These are phyloP conservation scores for Mrakia frigida DNA, from an alignment of 768 basidiomycete species.

Conservation along the genomic window DNA sequence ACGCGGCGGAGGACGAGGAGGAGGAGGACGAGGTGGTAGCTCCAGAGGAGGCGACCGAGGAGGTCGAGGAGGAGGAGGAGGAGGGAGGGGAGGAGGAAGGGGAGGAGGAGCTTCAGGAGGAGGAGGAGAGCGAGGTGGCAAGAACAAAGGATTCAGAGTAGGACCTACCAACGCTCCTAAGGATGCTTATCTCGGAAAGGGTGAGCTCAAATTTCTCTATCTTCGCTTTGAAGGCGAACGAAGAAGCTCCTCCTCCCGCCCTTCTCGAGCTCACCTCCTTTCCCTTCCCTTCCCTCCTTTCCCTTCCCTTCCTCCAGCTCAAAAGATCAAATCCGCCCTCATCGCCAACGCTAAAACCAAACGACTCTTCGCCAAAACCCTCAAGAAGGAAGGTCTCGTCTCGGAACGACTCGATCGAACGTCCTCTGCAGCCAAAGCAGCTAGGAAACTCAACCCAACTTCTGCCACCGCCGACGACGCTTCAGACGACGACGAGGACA, in stretches of 20 bases:
- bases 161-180: slow-evolving; percentile 42
- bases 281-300: background rate
- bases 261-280: slow-evolving; percentile 2
- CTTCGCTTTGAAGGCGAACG: background rate
- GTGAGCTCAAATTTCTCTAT: slow-evolving; percentile 32
- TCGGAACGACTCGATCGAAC: slow-evolving; percentile 14
- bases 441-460: background rate
- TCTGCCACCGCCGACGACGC: background rate
- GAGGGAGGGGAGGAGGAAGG: background rate
- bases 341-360: slow-evolving; percentile 33
- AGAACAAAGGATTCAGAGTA: slow-evolving; percentile 42
- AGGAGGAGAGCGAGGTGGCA: slow-evolving; percentile 8
- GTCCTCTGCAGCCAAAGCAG: background rate
- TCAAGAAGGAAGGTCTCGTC: slow-evolving; percentile 30
- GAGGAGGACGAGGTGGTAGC: slow-evolving; percentile 3
- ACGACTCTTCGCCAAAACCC: slow-evolving; percentile 27
- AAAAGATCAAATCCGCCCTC: slow-evolving; percentile 30
- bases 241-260: background rate
- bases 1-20: slow-evolving; percentile 10
- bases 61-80: background rate
- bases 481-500: background rate
- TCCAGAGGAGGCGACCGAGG: background rate
- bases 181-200: slow-evolving; percentile 46
- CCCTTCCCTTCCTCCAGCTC: slow-evolving; percentile 6
- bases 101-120: slow-evolving; percentile 36